Base-by-base conservation (phyloP, 345 rosid genomes). In the Sonneratia alba region DNA sequence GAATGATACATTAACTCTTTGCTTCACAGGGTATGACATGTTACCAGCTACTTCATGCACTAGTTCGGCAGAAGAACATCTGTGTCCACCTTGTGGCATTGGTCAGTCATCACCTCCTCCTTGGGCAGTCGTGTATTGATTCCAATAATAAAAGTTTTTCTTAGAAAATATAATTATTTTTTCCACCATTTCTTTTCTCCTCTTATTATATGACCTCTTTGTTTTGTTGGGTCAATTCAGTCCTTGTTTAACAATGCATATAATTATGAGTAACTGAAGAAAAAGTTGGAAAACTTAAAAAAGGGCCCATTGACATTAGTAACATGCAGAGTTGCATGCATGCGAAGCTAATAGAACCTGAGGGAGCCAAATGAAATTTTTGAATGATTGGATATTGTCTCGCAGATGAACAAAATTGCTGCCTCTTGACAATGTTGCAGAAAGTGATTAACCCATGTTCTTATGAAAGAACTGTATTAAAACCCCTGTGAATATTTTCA, bases 51-150 rank as follows among this genome's bases (percentile, higher is more conserved):
- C 86, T 95, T 72, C 92, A 85, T 81, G 82, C 96, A 55, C 92
- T 95, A 63, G 96, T 92, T 78, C 92, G 84, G 56, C 87, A 85
- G 68, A 92, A 88, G 81, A 87, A 83, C 79, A 82, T 90, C 53
- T 87, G 97, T 78, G 67, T 80, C 78, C 92, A 85, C 81, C 97
- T 95, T 82, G 85, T 92, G 76, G 79, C 82, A 64, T 77, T 95
- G 97, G 99, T 95, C 76, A 84, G 97, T 84, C 37, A 62, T 34
- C 18, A 10, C 63, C 65, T 70, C 64, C 22, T 66, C 36, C 48
- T 27, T 45, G 16, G 24, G 24, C 14, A 38, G 36, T 12, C 27
- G 19, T 22, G 34, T 38, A 40, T 40, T 40, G 43, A 40, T 40
- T 69, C 59, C 49, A 24, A 51, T 7, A 8, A 57, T 62, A 4